Evolutionary conservation across 768 basidiomycete species (phyloP), one percentile per base, ranked within the genome.

Genomic region (Lactarius vividus): DNA sequence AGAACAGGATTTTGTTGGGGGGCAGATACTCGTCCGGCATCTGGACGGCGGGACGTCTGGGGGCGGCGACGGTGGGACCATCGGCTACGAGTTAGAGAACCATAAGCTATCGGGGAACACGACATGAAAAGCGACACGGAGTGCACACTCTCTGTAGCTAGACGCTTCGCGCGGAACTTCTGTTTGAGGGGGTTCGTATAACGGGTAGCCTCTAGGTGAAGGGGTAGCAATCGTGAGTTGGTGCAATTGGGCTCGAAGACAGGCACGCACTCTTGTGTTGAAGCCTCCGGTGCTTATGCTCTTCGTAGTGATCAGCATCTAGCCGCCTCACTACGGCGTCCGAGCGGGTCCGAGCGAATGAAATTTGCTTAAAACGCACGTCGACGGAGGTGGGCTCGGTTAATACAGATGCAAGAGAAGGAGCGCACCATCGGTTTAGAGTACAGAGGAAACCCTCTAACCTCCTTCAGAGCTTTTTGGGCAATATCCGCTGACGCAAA

Each of bases 11-110:
- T 77, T 96, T 95, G 89, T 99, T 99, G 44, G 97, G 96, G 2
- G 97, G 97, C 8, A 99, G 85, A 77, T 98, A 98, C 77, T 99
- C 97, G 88, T 99, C 97, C 46, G 96, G 96, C 94, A 98, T 97
- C 75, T 96, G 93, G 66, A 97, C 90, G 70, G 88, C 86, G 28
- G 91, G 91, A 52, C 91, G 85, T 77, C 88, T 92, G 23, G 90
- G 77, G 35, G 84, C 85, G 11, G 81, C 78, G 8, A 89, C 81
- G 4, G 85, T 79, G 31, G 82, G 84, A 29, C 91, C 90, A 56
- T 91, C 91, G 75, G 88, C 91, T 89, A 68, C 42, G 7, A 33
- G 31, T 63, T 35, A 60, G 4, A 44, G 31, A 35, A 61, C 58
- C 42, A 57, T 54, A 8, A 71, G 28, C 56, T 57, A 54, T 66